Evolutionary conservation across 331 rosid genomes (phyloP).

Genomic region (Saraca asoca): DNA sequence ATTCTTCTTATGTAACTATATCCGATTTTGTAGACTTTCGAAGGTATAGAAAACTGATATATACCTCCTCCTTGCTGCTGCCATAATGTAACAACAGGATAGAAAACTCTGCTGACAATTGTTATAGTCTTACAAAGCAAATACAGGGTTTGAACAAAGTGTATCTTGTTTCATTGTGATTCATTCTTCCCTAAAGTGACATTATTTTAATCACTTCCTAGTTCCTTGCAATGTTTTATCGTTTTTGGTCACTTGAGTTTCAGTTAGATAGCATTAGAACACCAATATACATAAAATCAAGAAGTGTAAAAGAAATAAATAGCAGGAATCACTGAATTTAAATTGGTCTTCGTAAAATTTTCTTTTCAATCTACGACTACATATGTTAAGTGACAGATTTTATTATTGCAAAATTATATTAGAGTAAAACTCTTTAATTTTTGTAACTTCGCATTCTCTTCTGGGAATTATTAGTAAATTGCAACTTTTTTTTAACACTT

Average conservation of each 20-base stretch:
- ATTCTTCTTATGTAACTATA: conserved; percentile 37
- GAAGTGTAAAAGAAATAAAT: no score
- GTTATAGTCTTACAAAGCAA: neutral
- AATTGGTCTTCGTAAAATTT: no score
- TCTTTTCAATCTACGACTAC: no score
- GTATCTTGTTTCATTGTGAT: conserved; percentile 5
- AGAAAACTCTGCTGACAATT: conserved; percentile 2
- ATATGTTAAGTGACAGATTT: no score
- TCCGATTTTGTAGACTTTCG: conserved; percentile 7
- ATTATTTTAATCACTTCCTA: neutral
- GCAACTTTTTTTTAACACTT: no score
- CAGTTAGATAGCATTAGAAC: neutral
- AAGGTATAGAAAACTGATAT: conserved; percentile 16
- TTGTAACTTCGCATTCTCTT: no score
- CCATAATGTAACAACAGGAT: conserved; percentile 18
- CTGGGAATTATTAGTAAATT: no score
- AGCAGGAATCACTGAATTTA: no score
- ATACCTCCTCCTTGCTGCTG: neutral
- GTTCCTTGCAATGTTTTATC: neutral
- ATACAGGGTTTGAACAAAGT: conserved; percentile 21
- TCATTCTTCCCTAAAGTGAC: conserved; percentile 11
- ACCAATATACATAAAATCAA: neutral
- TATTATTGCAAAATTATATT: no score
- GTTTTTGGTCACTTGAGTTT: neutral
- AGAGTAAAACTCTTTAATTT: no score